Evolutionary conservation across 495 filamentous ascomycete genomes (phyloP).

Genomic region (Cercophora sp.): DNA sequence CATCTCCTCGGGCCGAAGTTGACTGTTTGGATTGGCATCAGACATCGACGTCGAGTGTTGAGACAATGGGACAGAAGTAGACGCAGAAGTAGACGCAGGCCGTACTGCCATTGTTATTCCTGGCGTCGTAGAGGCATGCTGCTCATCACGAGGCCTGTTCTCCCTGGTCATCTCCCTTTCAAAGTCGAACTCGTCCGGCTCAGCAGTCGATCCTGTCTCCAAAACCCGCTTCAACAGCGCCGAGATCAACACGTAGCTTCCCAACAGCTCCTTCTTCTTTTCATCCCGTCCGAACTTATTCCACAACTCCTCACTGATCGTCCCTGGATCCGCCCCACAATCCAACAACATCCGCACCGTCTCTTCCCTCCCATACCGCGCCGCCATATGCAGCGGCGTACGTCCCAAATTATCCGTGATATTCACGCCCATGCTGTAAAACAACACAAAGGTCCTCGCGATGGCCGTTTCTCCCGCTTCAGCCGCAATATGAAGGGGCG

Average conservation of each 20-base stretch:
- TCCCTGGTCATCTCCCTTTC: not conserved
- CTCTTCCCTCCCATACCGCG: slow-evolving; percentile 3
- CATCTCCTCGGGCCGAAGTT: too few relatives aligned
- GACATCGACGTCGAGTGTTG: not conserved
- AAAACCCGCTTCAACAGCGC: not conserved
- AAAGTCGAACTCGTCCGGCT: not conserved
- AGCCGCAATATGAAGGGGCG: slow-evolving; percentile 13
- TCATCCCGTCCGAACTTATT: not conserved
- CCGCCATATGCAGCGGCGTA: slow-evolving; percentile 12
- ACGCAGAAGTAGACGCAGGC: too few relatives aligned
- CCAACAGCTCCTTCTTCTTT: not conserved
- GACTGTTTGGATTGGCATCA: too few relatives aligned
- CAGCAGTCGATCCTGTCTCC: not conserved
- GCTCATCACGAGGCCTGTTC: not conserved
- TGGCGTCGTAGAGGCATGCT: too few relatives aligned
- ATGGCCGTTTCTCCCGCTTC: slow-evolving; percentile 9
- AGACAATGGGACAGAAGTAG: not conserved
- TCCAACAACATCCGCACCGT: slow-evolving; percentile 12
- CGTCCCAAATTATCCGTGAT: slow-evolving; percentile 1
- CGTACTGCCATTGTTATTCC: too few relatives aligned
- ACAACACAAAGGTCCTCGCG: slow-evolving; percentile 1
- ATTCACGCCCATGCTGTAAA: slow-evolving; percentile 3
- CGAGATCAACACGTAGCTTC: not conserved
- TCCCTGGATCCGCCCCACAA: slow-evolving; percentile 4
- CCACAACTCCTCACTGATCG: not conserved